These are phyloP conservation scores for Tuctoria greenei DNA, from an alignment of 176 grass and related monocot genomes.

Conservation along the genomic window DNA sequence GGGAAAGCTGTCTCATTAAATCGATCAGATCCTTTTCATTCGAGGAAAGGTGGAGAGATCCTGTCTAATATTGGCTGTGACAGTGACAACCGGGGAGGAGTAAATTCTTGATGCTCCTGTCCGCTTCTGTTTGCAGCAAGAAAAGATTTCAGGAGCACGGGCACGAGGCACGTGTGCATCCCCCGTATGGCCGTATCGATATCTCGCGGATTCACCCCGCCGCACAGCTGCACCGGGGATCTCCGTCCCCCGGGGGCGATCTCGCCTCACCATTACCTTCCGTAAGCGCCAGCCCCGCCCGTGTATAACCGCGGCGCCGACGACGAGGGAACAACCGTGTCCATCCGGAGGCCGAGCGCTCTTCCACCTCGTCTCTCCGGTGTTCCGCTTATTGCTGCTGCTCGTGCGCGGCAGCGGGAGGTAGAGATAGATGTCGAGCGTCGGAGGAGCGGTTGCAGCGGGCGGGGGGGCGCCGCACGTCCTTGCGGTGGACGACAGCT, in stretches of 20 bases:
- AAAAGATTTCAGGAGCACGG: constrained; percentile 32
- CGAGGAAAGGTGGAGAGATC: neutral
- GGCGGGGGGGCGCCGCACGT: constrained; percentile 48
- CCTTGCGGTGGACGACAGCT: constrained; percentile 86
- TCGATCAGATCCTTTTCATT: constrained; percentile 7
- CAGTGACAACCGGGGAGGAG: constrained; percentile 32
- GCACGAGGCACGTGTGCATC: constrained; percentile 22
- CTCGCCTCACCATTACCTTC: constrained; percentile 14
- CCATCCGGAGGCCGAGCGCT: neutral
- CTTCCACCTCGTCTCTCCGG: neutral
- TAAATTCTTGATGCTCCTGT: constrained; percentile 18
- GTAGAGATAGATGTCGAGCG: constrained; percentile 32
- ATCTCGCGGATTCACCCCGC: constrained; percentile 35
- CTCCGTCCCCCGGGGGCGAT: neutral
- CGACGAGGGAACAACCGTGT: neutral
- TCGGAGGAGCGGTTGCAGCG: neutral
- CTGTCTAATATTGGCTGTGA: constrained; percentile 8
- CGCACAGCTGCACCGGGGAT: constrained; percentile 31
- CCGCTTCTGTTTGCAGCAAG: constrained; percentile 3
- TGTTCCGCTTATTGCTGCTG: too few relatives aligned
- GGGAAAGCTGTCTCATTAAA: constrained; percentile 14
- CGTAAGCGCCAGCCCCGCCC: neutral
- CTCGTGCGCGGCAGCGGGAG: neutral
- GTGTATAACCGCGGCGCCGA: constrained; percentile 2
- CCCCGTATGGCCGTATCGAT: constrained; percentile 26